phyloP scores from a whole-genome alignment of 2,329 filamentous ascomycete genomes.

The Diatrype stigma region DNA sequence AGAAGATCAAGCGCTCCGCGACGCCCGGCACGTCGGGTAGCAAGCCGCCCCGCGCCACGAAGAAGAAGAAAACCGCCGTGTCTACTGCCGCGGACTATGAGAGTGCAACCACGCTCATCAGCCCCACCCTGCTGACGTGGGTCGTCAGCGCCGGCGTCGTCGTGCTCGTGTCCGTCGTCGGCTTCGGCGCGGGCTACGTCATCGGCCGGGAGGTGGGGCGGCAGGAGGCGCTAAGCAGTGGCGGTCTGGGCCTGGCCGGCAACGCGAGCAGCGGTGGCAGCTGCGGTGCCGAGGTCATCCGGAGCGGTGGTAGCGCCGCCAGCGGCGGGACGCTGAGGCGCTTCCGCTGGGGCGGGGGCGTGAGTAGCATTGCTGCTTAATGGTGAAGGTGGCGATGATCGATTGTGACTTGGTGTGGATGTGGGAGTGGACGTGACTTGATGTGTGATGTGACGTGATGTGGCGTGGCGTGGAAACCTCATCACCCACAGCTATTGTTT shows the following conservation, averaged over 20 bases:
- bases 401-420: not conserved
- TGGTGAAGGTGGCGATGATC: not conserved
- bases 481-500: too few relatives aligned
- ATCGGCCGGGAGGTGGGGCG: conserved; percentile 63
- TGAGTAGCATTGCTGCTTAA: not conserved
- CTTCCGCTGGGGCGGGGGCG: too few relatives aligned
- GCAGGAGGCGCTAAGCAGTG: conserved; percentile 49
- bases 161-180: conserved; percentile 63
- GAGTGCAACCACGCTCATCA: conserved; percentile 42
- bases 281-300: too few relatives aligned
- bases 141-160: conserved; percentile 64
- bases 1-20: conserved; percentile 48
- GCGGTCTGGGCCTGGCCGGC: conserved; percentile 43
- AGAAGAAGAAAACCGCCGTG: conserved; percentile 54
- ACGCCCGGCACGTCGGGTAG: conserved; percentile 28
- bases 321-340: too few relatives aligned
- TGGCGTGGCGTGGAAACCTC: too few relatives aligned
- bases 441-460: too few relatives aligned
- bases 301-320: too few relatives aligned
- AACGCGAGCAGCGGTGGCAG: not conserved
- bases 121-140: conserved; percentile 60
- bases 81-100: conserved; percentile 1
- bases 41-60: conserved; percentile 43
- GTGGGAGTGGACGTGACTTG: too few relatives aligned
- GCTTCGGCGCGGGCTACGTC: conserved; percentile 65